phyloP scores from a whole-genome alignment of 805 yeast species.

The Wickerhamomyces chaumierensis region DNA sequence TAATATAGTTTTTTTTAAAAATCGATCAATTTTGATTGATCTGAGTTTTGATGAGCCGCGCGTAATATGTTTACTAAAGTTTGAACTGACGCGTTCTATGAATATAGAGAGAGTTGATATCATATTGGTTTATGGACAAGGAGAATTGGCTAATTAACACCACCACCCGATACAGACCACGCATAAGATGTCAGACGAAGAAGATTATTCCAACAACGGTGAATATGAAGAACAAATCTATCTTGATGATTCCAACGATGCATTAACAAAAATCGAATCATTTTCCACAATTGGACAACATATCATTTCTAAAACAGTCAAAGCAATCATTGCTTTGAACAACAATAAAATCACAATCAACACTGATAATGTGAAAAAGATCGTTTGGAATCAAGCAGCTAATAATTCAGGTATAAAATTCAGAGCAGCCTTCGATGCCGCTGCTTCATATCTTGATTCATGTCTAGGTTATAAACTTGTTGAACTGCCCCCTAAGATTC shows the following conservation, averaged over 20 bases:
- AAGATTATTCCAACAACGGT: no score
- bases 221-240: not conserved
- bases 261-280: not conserved
- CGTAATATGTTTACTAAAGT: no score
- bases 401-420: conserved; percentile 2
- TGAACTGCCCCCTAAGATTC: not conserved
- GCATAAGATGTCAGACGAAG: not conserved
- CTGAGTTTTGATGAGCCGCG: no score
- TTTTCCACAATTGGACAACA: not conserved
- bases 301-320: conserved; percentile 3
- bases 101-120: no score
- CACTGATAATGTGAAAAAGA: conserved; percentile 4
- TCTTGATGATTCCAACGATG: not conserved
- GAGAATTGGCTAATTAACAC: no score
- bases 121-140: no score
- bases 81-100: no score
- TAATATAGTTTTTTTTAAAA: no score
- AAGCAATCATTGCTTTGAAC: conserved; percentile 7
- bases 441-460: conserved; percentile 3
- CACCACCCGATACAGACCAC: no score
- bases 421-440: conserved; percentile 1
- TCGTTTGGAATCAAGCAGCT: conserved; percentile 7
- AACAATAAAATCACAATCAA: conserved; percentile 7
- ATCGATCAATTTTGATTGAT: no score
- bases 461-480: conserved; percentile 1